Conservation (phyloP, 139 green algal species). For the Raphidocelis subcapitata region DNA sequence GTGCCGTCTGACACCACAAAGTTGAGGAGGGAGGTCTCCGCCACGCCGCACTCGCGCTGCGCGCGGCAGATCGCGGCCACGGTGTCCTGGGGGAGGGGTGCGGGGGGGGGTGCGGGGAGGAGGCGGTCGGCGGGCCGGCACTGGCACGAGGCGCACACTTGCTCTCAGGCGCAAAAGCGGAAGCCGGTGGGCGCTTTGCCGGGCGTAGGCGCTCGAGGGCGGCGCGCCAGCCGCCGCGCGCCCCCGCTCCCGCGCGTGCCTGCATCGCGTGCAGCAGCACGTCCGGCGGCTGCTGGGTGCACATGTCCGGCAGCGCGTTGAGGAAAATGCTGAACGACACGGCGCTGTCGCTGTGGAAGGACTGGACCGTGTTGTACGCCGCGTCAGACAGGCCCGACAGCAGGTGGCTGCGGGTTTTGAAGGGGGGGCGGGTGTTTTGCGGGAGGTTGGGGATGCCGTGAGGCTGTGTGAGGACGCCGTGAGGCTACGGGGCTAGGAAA, state of each 20-base stretch:
- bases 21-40: constrained; percentile 83
- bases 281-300: constrained; percentile 59
- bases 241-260: constrained; percentile 29
- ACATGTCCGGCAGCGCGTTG: constrained; percentile 75
- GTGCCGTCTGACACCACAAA: constrained; percentile 88
- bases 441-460: neutral
- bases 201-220: neutral
- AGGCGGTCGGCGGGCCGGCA: neutral
- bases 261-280: constrained; percentile 79
- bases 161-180: neutral
- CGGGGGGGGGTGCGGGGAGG: neutral
- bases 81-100: constrained; percentile 36
- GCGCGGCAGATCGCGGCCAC: constrained; percentile 51
- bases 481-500: no score
- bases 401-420: constrained; percentile 74
- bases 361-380: constrained; percentile 88
- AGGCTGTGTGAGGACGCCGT: no score
- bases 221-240: no score
- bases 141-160: neutral
- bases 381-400: constrained; percentile 76
- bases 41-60: constrained; percentile 54
- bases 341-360: constrained; percentile 92
- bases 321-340: constrained; percentile 94
- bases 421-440: neutral
- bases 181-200: neutral